Evolutionary conservation across 306 rosid genomes (phyloP), one percentile per base, ranked within the genome.

Genomic region (Pyrus communis): DNA sequence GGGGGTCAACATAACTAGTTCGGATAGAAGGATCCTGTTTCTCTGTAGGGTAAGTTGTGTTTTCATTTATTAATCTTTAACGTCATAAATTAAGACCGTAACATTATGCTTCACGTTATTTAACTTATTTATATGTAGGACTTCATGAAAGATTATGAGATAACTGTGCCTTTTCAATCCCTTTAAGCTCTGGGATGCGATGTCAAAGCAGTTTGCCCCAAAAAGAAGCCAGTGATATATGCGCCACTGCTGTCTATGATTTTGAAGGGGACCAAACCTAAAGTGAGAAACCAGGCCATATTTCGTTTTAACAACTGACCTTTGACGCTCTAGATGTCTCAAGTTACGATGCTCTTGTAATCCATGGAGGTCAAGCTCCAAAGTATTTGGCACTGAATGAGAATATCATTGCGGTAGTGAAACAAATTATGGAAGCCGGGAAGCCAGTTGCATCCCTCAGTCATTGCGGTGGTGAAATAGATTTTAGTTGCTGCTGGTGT

Each of bases 221-320:
- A 83, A 62, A 95, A 88, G 91, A 92, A 61, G 85, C 88, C 11
- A 97, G 98, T 27, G 96, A 95, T 35, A 83, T 71, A 59, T 95
- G 98, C 75, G 84, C 82, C 40, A 92, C 97, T 25, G 95, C 92
- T 46, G 77, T 92, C 84, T 97, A 89, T 80, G 98, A 95, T 85
- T 88, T 90, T 81, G 97, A 95, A 87, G 98, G 98, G 33, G 97
- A 91, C 62, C 97, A 95, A 62, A 89, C 93, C 77, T 95, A 90
- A 79, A 89, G 86, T 76, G 90, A 87, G 87, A 92, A 92, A 84
- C 90, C 90, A 27, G 97, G 97, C 75, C 87, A 90, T 62, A 81
- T 69, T 95, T 92, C 77, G n/a, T 75, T 58, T 79, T 92, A 71
- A 95, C 86, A 8, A 89, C 96, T 31, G 79, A 79, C 71, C 71